Percentiles rank a stretch among this genome's conserved stretches.
Evolutionary conservation across 371 early-diverging fungal genomes (phyloP).

Genomic region (Capniomyces stellatus): DNA sequence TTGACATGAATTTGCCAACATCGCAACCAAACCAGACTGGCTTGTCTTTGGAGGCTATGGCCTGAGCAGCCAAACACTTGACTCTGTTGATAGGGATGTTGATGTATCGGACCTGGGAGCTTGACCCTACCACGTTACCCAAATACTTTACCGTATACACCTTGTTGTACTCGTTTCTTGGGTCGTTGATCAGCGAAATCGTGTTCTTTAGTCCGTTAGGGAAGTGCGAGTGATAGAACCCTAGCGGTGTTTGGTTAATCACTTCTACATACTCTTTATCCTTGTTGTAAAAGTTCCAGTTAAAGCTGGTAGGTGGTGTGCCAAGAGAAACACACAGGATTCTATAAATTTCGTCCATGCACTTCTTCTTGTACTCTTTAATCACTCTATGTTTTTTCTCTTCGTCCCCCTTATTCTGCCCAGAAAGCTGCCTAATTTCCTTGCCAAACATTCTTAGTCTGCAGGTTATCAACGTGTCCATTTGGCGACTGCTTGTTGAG

Average conservation of each 20-base stretch:
- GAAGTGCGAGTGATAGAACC: conserved; percentile 37
- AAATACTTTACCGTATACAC: conserved; percentile 59
- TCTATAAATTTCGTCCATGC: conserved; percentile 45
- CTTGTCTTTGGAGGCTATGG: conserved; percentile 32
- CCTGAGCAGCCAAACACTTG: conserved; percentile 39
- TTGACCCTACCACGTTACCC: conserved; percentile 51
- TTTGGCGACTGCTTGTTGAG: conserved; percentile 36
- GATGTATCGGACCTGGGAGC: conserved; percentile 41
- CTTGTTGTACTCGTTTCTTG: conserved; percentile 38
- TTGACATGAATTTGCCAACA: conserved; percentile 40
- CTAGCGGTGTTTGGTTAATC: conserved; percentile 36
- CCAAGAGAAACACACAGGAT: conserved; percentile 53
- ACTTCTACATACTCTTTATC: conserved; percentile 40
- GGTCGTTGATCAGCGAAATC: conserved; percentile 59
- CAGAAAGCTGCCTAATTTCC: conserved; percentile 7
- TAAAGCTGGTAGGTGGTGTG: conserved; percentile 51
- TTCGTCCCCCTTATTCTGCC: background rate
- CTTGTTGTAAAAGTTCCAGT: conserved; percentile 52
- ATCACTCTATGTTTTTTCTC: conserved; percentile 10
- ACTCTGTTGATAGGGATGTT: conserved; percentile 36
- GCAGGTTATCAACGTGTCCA: conserved; percentile 28
- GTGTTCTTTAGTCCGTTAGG: conserved; percentile 27
- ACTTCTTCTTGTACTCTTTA: conserved; percentile 30
- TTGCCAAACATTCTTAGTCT: background rate
- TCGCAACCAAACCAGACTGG: conserved; percentile 78